These are phyloP conservation scores for Lodderomyces margitis DNA, from an alignment of 1,139 yeast species.

Conservation along the genomic window DNA sequence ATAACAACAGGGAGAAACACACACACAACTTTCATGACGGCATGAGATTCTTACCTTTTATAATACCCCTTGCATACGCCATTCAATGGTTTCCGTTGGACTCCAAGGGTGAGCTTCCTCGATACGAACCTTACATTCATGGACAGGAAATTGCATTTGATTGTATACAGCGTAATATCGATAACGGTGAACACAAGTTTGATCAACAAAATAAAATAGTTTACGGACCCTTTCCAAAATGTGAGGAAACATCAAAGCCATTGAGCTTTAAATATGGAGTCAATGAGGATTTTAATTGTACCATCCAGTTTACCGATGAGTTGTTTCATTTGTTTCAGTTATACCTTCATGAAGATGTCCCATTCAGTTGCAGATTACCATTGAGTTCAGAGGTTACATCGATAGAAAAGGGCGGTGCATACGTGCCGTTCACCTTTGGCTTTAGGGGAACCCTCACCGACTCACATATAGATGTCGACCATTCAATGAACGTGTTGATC, in stretches of 20 bases:
- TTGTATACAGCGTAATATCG: conserved; percentile 68
- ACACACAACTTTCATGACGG: conserved; percentile 3
- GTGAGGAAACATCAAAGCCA: conserved; percentile 65
- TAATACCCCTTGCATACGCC: conserved; percentile 11
- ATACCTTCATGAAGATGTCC: conserved; percentile 75
- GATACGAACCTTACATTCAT: conserved; percentile 32
- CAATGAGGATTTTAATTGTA: conserved; percentile 57
- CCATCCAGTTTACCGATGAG: conserved; percentile 64
- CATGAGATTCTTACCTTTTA: conserved; percentile 5
- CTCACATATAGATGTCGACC: conserved; percentile 69
- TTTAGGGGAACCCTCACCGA: conserved; percentile 68
- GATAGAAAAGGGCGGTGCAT: conserved; percentile 49
- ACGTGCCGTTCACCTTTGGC: conserved; percentile 61
- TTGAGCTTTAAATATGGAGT: conserved; percentile 52
- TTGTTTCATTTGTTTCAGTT: conserved; percentile 70
- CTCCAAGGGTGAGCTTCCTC: conserved; percentile 40
- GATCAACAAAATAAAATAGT: conserved; percentile 59
- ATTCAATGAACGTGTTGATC: conserved; percentile 54
- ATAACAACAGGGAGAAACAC: not conserved
- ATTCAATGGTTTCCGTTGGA: conserved; percentile 36
- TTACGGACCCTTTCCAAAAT: conserved; percentile 57
- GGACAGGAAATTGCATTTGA: conserved; percentile 53
- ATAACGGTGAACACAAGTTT: conserved; percentile 72
- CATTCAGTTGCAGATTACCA: conserved; percentile 68
- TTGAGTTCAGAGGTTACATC: conserved; percentile 42